A percentile compares a stretch with the other conserved stretches of the same genome.
Conservation (phyloP, 164 flowering plant species). For the Dillenia turbinata region DNA sequence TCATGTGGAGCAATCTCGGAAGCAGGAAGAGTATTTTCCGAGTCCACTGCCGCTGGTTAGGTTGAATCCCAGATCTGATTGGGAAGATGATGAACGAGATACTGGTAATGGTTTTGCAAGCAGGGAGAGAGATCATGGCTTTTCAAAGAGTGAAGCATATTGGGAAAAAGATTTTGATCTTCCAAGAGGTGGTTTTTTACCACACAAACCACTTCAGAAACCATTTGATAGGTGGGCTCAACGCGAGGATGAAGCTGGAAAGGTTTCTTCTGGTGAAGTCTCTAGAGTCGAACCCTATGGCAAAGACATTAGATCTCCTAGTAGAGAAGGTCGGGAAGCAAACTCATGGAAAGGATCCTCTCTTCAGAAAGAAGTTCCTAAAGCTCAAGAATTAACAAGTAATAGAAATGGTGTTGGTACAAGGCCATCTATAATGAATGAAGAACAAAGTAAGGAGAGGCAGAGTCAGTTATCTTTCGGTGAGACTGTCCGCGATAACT, state of each 20-base stretch:
- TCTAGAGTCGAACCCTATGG: conserved; percentile 32
- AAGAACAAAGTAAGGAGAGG: conserved; percentile 40
- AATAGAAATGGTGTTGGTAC: conserved; percentile 34
- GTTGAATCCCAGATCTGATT: conserved; percentile 76
- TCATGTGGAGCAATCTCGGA: conserved; percentile 24
- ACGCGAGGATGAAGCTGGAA: conserved; percentile 51
- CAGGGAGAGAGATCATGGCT: conserved; percentile 51
- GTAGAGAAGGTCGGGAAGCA: conserved; percentile 58
- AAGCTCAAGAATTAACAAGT: conserved; percentile 25
- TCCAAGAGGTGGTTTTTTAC: conserved; percentile 44
- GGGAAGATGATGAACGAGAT: conserved; percentile 99
- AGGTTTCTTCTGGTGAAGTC: conserved; percentile 45
- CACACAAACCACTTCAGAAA: conserved; percentile 38
- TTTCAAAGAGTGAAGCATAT: conserved; percentile 38
- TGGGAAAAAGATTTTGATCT: conserved; percentile 75
- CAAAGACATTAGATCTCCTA: conserved; percentile 40
- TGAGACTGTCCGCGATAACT: conserved; percentile 32
- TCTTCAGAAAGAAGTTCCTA: conserved; percentile 30
- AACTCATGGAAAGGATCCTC: conserved; percentile 58
- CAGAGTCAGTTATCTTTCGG: conserved; percentile 26
- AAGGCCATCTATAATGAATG: conserved; percentile 26
- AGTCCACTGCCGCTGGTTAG: conserved; percentile 70
- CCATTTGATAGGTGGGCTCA: conserved; percentile 35
- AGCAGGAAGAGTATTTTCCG: conserved; percentile 53
- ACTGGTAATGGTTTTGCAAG: conserved; percentile 55